phyloP scores from a whole-genome alignment of 2,329 filamentous ascomycete species.

The Phialocephala subalpina region DNA sequence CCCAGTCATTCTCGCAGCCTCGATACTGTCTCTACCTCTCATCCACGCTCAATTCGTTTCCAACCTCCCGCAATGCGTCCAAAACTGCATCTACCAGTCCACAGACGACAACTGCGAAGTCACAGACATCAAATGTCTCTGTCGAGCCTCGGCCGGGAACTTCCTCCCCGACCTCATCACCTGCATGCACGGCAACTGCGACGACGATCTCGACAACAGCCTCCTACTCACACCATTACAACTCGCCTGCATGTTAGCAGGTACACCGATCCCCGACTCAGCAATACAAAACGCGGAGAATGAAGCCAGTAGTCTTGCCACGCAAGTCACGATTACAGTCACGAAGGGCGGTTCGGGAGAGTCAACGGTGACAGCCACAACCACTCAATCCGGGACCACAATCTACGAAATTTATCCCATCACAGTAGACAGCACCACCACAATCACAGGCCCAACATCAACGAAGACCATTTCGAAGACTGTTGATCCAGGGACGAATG shows the following conservation, averaged over 20 bases:
- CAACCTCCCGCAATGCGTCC: conserved; percentile 44
- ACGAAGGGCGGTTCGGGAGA: conserved; percentile 26
- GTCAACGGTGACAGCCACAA: conserved; percentile 21
- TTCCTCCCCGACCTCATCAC: conserved; percentile 48
- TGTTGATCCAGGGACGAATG: neutral
- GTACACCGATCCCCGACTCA: conserved; percentile 42
- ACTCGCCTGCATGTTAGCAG: conserved; percentile 44
- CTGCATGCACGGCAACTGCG: conserved; percentile 51
- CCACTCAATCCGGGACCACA: conserved; percentile 18
- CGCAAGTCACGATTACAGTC: conserved; percentile 34
- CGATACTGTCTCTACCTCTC: conserved; percentile 29
- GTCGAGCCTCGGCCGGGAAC: conserved; percentile 43
- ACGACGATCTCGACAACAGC: conserved; percentile 43
- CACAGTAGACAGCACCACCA: conserved; percentile 25
- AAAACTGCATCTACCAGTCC: conserved; percentile 45
- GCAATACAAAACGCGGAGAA: conserved; percentile 46
- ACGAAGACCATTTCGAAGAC: neutral
- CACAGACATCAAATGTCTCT: conserved; percentile 48
- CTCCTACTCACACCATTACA: conserved; percentile 46
- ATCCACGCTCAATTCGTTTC: conserved; percentile 39
- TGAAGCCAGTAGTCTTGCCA: conserved; percentile 31
- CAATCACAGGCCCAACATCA: conserved; percentile 23
- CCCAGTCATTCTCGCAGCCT: conserved; percentile 18
- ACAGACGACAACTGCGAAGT: conserved; percentile 44
- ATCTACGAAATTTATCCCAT: conserved; percentile 24